Conservation (phyloP, 2,329 filamentous ascomycete genomes). For the Verticillium tricorpus region DNA sequence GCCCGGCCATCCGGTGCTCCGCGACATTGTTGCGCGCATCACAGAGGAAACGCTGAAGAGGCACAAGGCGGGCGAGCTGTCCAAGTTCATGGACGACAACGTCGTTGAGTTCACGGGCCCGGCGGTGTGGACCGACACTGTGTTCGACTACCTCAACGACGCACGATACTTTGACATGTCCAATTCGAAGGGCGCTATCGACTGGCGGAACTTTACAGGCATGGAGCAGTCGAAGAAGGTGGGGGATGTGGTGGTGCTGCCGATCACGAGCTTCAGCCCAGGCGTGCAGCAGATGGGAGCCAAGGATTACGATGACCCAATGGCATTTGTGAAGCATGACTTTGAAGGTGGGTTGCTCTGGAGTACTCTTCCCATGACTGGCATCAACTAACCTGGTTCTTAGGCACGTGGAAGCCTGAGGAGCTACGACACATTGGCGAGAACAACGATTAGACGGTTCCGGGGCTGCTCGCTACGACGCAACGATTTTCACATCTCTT, state of each 20-base stretch:
- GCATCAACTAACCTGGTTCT: neutral
- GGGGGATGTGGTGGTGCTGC: conserved; percentile 87
- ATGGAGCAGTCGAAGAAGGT: conserved; percentile 81
- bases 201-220: conserved; percentile 84
- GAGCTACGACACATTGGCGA: conserved; percentile 65
- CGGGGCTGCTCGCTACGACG: neutral
- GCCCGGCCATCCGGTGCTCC: conserved; percentile 85
- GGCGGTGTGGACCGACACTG: conserved; percentile 85
- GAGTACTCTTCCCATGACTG: neutral
- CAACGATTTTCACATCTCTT: conserved; percentile 1
- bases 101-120: conserved; percentile 95
- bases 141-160: conserved; percentile 95
- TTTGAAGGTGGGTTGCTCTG: conserved; percentile 70
- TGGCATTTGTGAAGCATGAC: conserved; percentile 96
- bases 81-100: conserved; percentile 54
- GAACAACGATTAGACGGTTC: conserved; percentile 18
- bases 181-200: conserved; percentile 66
- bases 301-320: conserved; percentile 80
- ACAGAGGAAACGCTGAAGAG: conserved; percentile 74
- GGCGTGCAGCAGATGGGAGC: conserved; percentile 92
- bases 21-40: conserved; percentile 82
- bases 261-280: conserved; percentile 96
- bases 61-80: conserved; percentile 64
- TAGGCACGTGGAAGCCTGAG: conserved; percentile 75
- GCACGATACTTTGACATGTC: conserved; percentile 79